Evolutionary conservation across 2,329 filamentous ascomycete genomes (phyloP).

Genomic region (Microdochium paspali): DNA sequence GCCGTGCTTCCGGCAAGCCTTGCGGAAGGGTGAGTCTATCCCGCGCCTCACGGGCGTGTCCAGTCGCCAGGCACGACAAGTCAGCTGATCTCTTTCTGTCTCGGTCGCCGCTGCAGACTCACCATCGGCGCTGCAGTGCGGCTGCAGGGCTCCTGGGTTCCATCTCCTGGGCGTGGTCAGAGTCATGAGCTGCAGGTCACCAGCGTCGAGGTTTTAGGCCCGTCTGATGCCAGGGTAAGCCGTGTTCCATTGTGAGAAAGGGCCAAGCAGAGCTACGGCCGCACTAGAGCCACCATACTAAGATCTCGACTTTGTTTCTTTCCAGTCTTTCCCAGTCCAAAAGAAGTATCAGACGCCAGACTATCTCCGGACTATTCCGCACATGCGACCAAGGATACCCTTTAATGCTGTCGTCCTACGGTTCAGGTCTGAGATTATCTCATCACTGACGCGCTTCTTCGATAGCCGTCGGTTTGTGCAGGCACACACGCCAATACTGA

Average conservation of each 20-base stretch:
- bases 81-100: no score
- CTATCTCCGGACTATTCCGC: constrained; percentile 79
- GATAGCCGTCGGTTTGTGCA: constrained; percentile 62
- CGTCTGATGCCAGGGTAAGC: constrained; percentile 69
- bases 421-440: constrained; percentile 72
- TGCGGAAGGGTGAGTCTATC: constrained; percentile 55
- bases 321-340: constrained; percentile 80
- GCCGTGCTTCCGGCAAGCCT: constrained; percentile 66
- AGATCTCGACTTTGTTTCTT: constrained; percentile 1
- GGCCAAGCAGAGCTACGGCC: neutral
- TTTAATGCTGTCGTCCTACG: constrained; percentile 73
- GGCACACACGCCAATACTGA: constrained; percentile 88
- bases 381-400: constrained; percentile 74
- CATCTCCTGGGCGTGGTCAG: constrained; percentile 60
- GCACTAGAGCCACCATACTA: no score
- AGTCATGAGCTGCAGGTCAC: constrained; percentile 73
- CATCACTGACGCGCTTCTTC: constrained; percentile 69
- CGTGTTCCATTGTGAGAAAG: constrained; percentile 4
- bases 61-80: no score
- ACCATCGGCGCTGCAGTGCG: constrained; percentile 74
- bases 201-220: constrained; percentile 60
- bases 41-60: neutral
- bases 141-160: constrained; percentile 67
- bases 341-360: constrained; percentile 92
- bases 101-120: no score